Conservation (phyloP, 2,329 filamentous ascomycete species). For the Davidsoniella eucalypti region DNA sequence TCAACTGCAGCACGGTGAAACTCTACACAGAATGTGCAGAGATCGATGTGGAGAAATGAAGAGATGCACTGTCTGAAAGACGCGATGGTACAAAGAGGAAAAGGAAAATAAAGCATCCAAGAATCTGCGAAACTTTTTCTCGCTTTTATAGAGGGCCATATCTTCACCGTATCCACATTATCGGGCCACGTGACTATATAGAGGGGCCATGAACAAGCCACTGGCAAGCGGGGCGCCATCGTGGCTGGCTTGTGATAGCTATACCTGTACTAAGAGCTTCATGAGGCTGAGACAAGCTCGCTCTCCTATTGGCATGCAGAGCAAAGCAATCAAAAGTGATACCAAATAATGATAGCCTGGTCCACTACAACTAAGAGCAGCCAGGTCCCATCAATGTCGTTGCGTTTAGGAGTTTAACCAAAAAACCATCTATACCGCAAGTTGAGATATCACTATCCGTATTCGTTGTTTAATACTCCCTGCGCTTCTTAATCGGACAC, state of each 20-base stretch:
- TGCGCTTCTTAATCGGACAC: slow-evolving; percentile 8
- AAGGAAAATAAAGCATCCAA: slow-evolving; percentile 19
- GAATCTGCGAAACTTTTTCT: slow-evolving; percentile 13
- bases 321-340: neutral
- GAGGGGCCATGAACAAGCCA: slow-evolving; percentile 3
- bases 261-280: neutral
- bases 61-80: slow-evolving; percentile 77
- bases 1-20: slow-evolving; percentile 42
- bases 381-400: too few species aligned
- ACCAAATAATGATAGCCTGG: too few species aligned
- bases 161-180: slow-evolving; percentile 4
- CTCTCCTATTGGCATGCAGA: neutral
- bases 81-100: slow-evolving; percentile 44
- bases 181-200: neutral
- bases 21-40: slow-evolving; percentile 52
- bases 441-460: neutral
- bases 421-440: neutral
- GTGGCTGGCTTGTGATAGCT: neutral
- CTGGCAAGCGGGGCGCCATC: neutral
- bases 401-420: neutral
- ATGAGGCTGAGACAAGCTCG: neutral
- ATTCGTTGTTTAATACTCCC: slow-evolving; percentile 8
- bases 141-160: slow-evolving; percentile 5
- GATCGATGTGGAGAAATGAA: slow-evolving; percentile 39
- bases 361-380: too few species aligned